phyloP scores from a whole-genome alignment of 2,329 filamentous ascomycete species.

The Sporothrix schenckii region DNA sequence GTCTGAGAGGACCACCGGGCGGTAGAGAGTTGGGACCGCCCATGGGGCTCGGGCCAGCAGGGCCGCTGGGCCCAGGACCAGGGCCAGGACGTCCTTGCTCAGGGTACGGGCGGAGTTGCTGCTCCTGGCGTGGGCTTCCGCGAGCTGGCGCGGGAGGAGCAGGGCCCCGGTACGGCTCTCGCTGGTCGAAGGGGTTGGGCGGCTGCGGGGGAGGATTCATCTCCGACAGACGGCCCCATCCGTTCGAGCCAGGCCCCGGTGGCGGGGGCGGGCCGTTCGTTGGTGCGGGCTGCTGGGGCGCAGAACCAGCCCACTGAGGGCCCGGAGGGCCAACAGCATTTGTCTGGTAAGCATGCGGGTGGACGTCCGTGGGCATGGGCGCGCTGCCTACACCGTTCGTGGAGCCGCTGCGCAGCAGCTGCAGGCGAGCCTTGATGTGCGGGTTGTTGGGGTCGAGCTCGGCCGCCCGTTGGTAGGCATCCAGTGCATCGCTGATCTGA shows the following conservation, averaged over 20 bases:
- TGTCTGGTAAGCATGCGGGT: constrained; percentile 89
- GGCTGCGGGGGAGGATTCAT: constrained; percentile 76
- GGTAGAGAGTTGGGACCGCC: constrained; percentile 16
- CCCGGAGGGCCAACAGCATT: constrained; percentile 81
- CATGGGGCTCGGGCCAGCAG: constrained; percentile 23
- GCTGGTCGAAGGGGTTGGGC: constrained; percentile 79
- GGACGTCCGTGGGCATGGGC: constrained; percentile 93
- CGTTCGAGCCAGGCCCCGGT: constrained; percentile 60
- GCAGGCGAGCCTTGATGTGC: constrained; percentile 93
- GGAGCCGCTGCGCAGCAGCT: constrained; percentile 81
- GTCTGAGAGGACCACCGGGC: constrained; percentile 46
- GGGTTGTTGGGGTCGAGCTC: constrained; percentile 92
- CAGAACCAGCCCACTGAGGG: constrained; percentile 83
- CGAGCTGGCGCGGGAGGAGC: constrained; percentile 63
- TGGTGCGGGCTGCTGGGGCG: constrained; percentile 53
- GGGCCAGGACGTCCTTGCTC: constrained; percentile 60
- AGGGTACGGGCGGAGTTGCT: constrained; percentile 69
- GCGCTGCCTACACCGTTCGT: constrained; percentile 71
- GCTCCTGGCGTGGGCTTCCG: constrained; percentile 69
- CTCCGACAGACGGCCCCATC: constrained; percentile 71
- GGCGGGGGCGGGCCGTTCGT: constrained; percentile 58
- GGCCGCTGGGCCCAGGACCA: constrained; percentile 57
- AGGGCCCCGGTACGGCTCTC: constrained; percentile 68
- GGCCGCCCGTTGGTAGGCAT: constrained; percentile 91
- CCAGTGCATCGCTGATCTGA: constrained; percentile 92